These are phyloP conservation scores for Geotrichum phurueaensis DNA, from an alignment of 1,139 yeast species.

Conservation along the genomic window DNA sequence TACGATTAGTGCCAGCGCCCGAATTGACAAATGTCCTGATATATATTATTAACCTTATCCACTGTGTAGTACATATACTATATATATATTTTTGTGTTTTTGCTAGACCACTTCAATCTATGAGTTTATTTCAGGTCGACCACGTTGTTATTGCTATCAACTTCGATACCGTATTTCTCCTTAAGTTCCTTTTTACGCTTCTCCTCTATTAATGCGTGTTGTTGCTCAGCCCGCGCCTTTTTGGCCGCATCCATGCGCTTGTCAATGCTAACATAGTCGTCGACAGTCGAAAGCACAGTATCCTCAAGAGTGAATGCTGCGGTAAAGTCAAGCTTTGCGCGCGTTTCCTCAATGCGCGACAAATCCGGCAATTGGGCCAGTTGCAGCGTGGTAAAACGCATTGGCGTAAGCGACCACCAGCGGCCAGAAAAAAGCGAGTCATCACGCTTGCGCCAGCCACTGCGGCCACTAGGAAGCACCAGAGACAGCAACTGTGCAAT, in stretches of 20 bases:
- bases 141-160: background rate
- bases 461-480: constrained; percentile 4
- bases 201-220: constrained; percentile 5
- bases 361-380: constrained; percentile 13
- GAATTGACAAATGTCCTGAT: background rate
- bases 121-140: background rate
- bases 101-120: too few species aligned
- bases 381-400: constrained; percentile 16
- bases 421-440: constrained; percentile 17
- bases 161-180: background rate
- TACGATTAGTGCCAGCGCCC: background rate
- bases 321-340: constrained; percentile 11
- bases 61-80: background rate
- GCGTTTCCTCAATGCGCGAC: constrained; percentile 12
- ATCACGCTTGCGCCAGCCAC: constrained; percentile 16
- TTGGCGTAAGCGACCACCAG: constrained; percentile 18
- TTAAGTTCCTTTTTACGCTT: background rate
- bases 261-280: constrained; percentile 10
- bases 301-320: constrained; percentile 12
- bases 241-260: constrained; percentile 3
- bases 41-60: background rate
- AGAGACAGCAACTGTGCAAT: background rate
- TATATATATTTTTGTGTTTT: background rate
- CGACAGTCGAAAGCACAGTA: constrained; percentile 6
- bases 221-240: constrained; percentile 4